Evolutionary conservation across 2,329 filamentous ascomycete genomes (phyloP).

Genomic region (Trichoderma sp.): DNA sequence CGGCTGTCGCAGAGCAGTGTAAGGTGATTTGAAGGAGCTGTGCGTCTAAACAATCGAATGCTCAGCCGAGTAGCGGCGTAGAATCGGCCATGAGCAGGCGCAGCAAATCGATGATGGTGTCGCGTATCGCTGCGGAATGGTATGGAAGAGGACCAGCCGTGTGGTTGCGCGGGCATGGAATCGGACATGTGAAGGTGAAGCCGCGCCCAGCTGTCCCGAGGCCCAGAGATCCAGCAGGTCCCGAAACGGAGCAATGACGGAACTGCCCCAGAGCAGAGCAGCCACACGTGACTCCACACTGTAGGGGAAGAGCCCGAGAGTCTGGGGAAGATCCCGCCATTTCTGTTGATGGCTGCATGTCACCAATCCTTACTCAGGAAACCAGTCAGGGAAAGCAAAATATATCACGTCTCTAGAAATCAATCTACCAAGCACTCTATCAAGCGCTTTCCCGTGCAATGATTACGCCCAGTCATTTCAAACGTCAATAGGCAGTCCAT

Average conservation of each 20-base stretch:
- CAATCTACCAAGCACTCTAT: no score
- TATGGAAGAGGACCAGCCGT: neutral
- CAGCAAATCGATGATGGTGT: neutral
- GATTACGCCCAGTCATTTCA: no score
- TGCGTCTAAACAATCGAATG: conserved; percentile 15
- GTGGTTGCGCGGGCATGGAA: neutral
- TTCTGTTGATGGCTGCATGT: neutral
- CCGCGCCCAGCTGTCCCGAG: conserved; percentile 24
- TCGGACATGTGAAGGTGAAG: conserved; percentile 24
- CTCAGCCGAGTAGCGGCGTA: neutral
- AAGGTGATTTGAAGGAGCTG: neutral
- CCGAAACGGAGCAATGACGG: conserved; percentile 23
- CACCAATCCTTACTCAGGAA: no score
- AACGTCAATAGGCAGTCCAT: no score
- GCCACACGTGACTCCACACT: conserved; percentile 25
- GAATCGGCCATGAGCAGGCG: conserved; percentile 13
- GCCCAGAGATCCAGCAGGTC: conserved; percentile 14
- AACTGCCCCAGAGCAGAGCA: conserved; percentile 17
- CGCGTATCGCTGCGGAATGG: neutral
- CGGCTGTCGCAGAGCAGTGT: neutral
- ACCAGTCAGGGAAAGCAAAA: no score
- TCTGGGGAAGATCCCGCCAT: conserved; percentile 10
- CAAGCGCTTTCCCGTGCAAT: neutral
- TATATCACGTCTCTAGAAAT: no score
- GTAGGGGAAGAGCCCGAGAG: neutral